A percentile compares a stretch with the other conserved stretches of the same genome.
phyloP scores from a whole-genome alignment of 1,139 yeast genomes.

The Spathaspora jeffriesii region DNA sequence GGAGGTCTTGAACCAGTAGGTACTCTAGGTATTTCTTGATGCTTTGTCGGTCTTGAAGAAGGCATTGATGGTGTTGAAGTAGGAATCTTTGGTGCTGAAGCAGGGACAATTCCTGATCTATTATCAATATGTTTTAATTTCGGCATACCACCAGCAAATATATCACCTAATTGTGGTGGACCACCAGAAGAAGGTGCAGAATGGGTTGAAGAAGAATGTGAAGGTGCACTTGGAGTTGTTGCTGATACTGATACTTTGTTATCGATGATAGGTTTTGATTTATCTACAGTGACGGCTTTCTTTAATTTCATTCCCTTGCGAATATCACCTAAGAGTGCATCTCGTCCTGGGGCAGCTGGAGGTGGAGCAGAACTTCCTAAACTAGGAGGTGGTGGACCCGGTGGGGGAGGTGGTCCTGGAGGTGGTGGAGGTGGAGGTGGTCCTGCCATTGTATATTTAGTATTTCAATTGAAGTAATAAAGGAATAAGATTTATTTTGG shows the following conservation, averaged over 20 bases:
- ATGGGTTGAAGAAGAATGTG: slow-evolving; percentile 35
- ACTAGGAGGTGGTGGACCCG: slow-evolving; percentile 12
- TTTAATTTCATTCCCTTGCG: slow-evolving; percentile 76
- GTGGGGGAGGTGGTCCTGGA: slow-evolving; percentile 20
- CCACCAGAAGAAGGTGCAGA: slow-evolving; percentile 30
- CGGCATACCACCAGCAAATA: slow-evolving; percentile 88
- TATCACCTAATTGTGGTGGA: slow-evolving; percentile 69
- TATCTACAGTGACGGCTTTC: slow-evolving; percentile 60
- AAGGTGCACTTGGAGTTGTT: slow-evolving; percentile 18
- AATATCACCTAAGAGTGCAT: slow-evolving; percentile 85
- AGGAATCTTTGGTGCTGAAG: slow-evolving; percentile 19
- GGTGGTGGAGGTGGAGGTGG: slow-evolving; percentile 28
- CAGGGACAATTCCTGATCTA: slow-evolving; percentile 37
- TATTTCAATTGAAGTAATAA: not conserved
- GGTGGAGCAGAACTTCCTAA: slow-evolving; percentile 21
- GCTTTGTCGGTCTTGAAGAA: slow-evolving; percentile 9
- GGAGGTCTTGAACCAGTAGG: slow-evolving; percentile 6
- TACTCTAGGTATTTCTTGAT: slow-evolving; percentile 7
- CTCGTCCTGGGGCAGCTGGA: slow-evolving; percentile 54
- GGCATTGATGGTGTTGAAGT: slow-evolving; percentile 10
- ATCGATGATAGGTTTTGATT: slow-evolving; percentile 44
- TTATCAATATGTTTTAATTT: slow-evolving; percentile 63
- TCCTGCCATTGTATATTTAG: slow-evolving; percentile 11
- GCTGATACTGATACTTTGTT: slow-evolving; percentile 22
- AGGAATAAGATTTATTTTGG: no score